Evolutionary conservation across 257 asterid species (phyloP).

Genomic region (Linderniella brevidens): DNA sequence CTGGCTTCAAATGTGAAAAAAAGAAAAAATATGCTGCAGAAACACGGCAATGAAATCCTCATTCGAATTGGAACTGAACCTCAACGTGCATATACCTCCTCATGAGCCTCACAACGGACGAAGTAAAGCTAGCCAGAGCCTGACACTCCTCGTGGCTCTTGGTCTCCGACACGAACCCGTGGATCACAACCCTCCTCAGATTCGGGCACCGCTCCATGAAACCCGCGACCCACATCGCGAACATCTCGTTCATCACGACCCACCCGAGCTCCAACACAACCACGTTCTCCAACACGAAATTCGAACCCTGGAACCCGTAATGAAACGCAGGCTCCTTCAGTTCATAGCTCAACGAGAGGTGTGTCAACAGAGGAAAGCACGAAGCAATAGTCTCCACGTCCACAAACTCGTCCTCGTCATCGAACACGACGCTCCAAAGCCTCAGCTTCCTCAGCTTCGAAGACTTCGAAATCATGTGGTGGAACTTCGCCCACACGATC

Average conservation of each 20-base stretch:
- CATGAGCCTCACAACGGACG: slow-evolving; percentile 50
- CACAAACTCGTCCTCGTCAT: slow-evolving; percentile 68
- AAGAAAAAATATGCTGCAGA: no score
- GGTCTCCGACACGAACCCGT: slow-evolving; percentile 62
- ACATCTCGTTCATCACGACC: slow-evolving; percentile 46
- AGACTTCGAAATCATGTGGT: slow-evolving; percentile 64
- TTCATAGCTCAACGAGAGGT: slow-evolving; percentile 55
- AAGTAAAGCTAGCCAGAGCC: slow-evolving; percentile 47
- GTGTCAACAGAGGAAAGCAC: slow-evolving; percentile 48
- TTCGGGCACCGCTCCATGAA: slow-evolving; percentile 51
- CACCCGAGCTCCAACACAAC: slow-evolving; percentile 63
- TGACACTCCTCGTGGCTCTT: slow-evolving; percentile 67
- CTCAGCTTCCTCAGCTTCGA: slow-evolving; percentile 45
- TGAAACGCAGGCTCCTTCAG: slow-evolving; percentile 42
- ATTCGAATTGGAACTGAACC: slow-evolving; percentile 60
- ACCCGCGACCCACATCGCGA: slow-evolving; percentile 52
- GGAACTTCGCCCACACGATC: slow-evolving; percentile 68
- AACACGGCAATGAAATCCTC: no score
- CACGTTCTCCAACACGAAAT: slow-evolving; percentile 46
- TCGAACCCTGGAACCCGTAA: slow-evolving; percentile 36
- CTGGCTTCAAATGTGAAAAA: no score
- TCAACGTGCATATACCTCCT: slow-evolving; percentile 47
- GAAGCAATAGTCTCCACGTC: slow-evolving; percentile 60
- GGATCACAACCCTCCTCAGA: slow-evolving; percentile 51
- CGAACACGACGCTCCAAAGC: slow-evolving; percentile 77